These are phyloP conservation scores for Akanthomyces lecanii DNA, from an alignment of 2,329 filamentous ascomycete genomes.

Conservation along the genomic window DNA sequence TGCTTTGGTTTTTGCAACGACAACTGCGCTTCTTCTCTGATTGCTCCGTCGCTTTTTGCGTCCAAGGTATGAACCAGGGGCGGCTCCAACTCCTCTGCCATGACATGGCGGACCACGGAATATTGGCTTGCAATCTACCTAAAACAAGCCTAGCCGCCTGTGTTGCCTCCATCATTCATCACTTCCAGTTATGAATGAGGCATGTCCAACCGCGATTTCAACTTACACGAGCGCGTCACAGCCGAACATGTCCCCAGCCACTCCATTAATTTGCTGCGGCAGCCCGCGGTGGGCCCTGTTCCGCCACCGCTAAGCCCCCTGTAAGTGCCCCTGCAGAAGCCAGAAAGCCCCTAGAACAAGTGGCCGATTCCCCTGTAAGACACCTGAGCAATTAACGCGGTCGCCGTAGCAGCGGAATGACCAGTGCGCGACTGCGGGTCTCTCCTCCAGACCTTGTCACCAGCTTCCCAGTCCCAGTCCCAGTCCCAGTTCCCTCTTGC, in stretches of 20 bases:
- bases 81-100: too few species aligned
- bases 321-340: not conserved
- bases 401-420: conserved; percentile 13
- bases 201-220: too few species aligned
- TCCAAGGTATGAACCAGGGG: too few species aligned
- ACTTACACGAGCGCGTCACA: not conserved
- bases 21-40: too few species aligned
- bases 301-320: not conserved
- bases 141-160: too few species aligned
- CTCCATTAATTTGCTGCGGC: not conserved
- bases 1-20: too few species aligned
- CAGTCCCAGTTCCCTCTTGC: not conserved
- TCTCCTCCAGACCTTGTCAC: not conserved
- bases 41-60: too few species aligned
- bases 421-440: conserved; percentile 17
- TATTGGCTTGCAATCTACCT: too few species aligned
- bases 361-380: too few species aligned
- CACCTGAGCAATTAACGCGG: not conserved
- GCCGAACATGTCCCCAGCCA: not conserved
- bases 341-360: not conserved
- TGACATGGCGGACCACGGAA: too few species aligned
- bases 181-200: too few species aligned
- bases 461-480: not conserved
- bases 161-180: too few species aligned
- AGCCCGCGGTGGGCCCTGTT: not conserved